phyloP scores from a whole-genome alignment of 225 moss, liverwort and hornwort genomes.

The Straminergon stramineum region DNA sequence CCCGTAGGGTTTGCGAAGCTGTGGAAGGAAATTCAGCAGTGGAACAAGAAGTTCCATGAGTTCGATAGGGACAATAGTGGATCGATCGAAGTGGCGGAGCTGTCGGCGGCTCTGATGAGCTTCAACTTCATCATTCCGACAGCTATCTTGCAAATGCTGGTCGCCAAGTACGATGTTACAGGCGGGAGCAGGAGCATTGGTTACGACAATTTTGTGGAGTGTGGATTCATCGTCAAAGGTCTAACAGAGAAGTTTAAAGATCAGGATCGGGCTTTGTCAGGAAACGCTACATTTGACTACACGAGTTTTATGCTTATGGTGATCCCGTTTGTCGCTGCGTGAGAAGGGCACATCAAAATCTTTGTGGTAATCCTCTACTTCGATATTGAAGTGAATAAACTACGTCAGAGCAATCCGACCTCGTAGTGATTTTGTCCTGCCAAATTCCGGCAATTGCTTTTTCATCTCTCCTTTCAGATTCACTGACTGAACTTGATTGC shows the following conservation, averaged over 20 bases:
- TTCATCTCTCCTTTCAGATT: background rate
- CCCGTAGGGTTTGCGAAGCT: slow-evolving; percentile 58
- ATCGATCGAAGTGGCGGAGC: slow-evolving; percentile 67
- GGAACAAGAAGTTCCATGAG: slow-evolving; percentile 63
- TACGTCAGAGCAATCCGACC: background rate
- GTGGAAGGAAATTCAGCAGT: slow-evolving; percentile 79
- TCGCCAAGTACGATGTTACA: slow-evolving; percentile 75
- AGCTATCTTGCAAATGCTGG: slow-evolving; percentile 66
- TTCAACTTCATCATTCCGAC: slow-evolving; percentile 71
- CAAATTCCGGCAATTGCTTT: background rate
- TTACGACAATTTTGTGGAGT: slow-evolving; percentile 96
- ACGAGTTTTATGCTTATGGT: slow-evolving; percentile 82
- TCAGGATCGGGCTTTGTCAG: slow-evolving; percentile 49
- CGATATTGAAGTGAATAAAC: background rate
- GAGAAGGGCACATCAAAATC: background rate
- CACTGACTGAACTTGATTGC: background rate
- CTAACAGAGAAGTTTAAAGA: slow-evolving; percentile 84
- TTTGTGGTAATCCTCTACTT: background rate
- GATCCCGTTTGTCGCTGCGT: slow-evolving; percentile 85
- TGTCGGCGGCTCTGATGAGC: slow-evolving; percentile 66
- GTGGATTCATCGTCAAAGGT: slow-evolving; percentile 89
- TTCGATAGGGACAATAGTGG: slow-evolving; percentile 84
- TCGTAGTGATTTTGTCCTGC: background rate
- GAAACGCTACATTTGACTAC: slow-evolving; percentile 77
- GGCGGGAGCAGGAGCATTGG: slow-evolving; percentile 73